These are phyloP conservation scores for Hirsutella minnesotensis DNA, from an alignment of 2,329 filamentous ascomycete species.

Conservation along the genomic window DNA sequence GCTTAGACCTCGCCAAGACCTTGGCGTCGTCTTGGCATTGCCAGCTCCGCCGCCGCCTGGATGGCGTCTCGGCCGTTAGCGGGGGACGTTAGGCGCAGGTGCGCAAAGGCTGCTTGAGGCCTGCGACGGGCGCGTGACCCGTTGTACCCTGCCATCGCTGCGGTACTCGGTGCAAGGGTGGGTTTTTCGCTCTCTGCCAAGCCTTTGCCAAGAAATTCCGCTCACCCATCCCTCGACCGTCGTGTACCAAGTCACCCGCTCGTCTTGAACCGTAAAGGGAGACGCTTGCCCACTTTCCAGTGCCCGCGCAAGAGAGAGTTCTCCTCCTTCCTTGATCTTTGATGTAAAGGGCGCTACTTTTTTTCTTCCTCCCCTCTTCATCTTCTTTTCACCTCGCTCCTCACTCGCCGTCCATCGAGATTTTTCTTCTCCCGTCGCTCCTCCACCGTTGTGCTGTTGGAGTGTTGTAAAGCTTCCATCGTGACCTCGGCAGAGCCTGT, in stretches of 20 bases:
- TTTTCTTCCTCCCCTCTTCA: neutral
- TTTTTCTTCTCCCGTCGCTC: too few species aligned
- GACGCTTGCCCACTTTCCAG: slow-evolving; percentile 7
- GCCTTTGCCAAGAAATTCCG: slow-evolving; percentile 21
- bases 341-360: neutral
- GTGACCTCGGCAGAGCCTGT: too few species aligned
- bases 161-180: slow-evolving; percentile 8
- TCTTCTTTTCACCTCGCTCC: neutral
- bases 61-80: slow-evolving; percentile 6
- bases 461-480: too few species aligned
- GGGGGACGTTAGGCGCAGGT: neutral
- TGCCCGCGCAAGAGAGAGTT: slow-evolving; percentile 11
- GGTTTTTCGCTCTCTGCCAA: slow-evolving; percentile 21
- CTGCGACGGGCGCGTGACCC: neutral
- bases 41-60: slow-evolving; percentile 14
- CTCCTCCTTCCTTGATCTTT: slow-evolving; percentile 2
- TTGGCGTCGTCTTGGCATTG: slow-evolving; percentile 22
- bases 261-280: slow-evolving; percentile 24
- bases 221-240: slow-evolving; percentile 19
- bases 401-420: too few species aligned
- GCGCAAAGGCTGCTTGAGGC: slow-evolving; percentile 4
- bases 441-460: too few species aligned
- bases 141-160: neutral
- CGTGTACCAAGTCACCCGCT: slow-evolving; percentile 15
- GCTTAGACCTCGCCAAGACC: slow-evolving; percentile 27